Evolutionary conservation across 768 basidiomycete species (phyloP).

Genomic region (Tephrocybe rancida): DNA sequence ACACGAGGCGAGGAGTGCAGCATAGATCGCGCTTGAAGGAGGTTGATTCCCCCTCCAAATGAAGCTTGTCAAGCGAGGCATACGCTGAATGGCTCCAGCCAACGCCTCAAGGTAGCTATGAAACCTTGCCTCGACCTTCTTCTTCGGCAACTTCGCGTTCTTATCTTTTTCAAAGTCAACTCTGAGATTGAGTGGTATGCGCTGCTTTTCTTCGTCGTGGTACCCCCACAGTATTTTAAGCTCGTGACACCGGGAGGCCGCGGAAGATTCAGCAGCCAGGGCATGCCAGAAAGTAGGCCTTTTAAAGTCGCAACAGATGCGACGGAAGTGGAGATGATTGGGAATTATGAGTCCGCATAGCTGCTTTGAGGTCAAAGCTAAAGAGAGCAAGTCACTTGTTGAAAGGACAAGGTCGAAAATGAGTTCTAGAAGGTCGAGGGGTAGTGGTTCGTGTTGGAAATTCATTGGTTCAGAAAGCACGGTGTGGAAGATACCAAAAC

Average conservation of each 20-base stretch:
- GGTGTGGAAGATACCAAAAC: too few relatives aligned
- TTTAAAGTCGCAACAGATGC: too few relatives aligned
- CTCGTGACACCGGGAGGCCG: too few relatives aligned
- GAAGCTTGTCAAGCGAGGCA: background rate
- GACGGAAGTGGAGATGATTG: background rate
- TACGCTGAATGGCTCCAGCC: background rate
- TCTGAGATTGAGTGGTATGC: too few relatives aligned
- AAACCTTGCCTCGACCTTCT: background rate
- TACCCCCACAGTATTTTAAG: too few relatives aligned
- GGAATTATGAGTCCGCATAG: too few relatives aligned
- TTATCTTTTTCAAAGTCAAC: too few relatives aligned
- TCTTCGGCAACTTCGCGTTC: background rate
- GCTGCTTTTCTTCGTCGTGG: too few relatives aligned
- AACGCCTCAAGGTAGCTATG: background rate
- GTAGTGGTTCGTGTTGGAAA: too few relatives aligned
- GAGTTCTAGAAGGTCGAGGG: background rate
- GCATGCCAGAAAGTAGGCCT: too few relatives aligned
- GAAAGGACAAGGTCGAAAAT: background rate
- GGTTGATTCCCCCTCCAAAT: background rate
- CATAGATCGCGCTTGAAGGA: background rate
- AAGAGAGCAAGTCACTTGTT: background rate
- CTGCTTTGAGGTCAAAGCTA: background rate
- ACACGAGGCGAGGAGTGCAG: background rate
- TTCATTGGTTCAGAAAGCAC: too few relatives aligned
- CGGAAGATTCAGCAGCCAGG: too few relatives aligned